Base-by-base conservation (phyloP, 768 basidiomycete species). In the Amanita rubescens region DNA sequence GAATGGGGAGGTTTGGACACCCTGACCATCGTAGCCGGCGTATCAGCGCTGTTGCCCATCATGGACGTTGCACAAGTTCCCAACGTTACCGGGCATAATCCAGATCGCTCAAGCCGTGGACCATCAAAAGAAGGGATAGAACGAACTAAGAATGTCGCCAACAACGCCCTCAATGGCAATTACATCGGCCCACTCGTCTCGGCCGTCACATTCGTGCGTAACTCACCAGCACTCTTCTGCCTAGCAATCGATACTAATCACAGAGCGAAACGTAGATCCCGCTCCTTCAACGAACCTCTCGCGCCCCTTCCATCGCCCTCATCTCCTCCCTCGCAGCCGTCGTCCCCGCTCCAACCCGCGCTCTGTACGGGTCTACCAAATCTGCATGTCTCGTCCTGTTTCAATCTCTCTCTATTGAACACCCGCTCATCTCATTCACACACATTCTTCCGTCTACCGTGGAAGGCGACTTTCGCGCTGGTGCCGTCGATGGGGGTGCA, bases 1-100 rank as follows among this genome's bases (percentile, higher is more conserved):
- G 93, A 74, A 58, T 94, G 91, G 90, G 71, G 69, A 1, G 89
- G 91, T 14, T 59, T 94, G 1, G 93, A 95, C 65, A 95, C 93
- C 0, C 63, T 95, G 5, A 70, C 92, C 27, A 79, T 95, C 33
- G 77, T 80, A 30, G 91, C 92, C 2, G 94, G 94, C 3, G 87
- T 94, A 0, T 90, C 90, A 0, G 84, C 91, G 10, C 72, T 93
- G 2, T 81, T 79, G 49, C 87, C 92, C 0, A 70, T 95, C 22
- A 73, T 94, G 65, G 77, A 80, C 2, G 67, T 90, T 9, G 85
- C 88, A 14, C 86, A 84, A 2, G 71, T 79, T 0, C 69, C 77
- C 45, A 60, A 68, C 0, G 27, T 7, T 8, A 53, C 51, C 1
- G 51, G 51, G 0, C 11, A 5, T 3, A 55, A 66, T 4, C 68